Percentiles rank a stretch among this genome's conserved stretches.
Conservation (phyloP, 768 basidiomycete genomes). For the Leccinum boreale region DNA sequence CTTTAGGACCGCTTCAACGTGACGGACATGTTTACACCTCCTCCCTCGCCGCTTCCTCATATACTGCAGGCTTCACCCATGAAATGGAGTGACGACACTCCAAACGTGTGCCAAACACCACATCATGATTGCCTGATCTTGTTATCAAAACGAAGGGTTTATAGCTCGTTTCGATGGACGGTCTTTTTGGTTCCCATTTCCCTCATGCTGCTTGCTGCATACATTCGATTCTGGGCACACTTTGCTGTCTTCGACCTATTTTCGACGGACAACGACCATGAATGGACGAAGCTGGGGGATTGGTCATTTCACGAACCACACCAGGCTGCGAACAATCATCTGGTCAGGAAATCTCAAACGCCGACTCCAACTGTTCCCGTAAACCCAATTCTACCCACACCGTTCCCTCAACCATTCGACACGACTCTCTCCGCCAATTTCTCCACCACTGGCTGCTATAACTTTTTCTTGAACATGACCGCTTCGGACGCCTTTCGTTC, state of each 20-base stretch:
- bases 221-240: constrained; percentile 49
- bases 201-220: constrained; percentile 52
- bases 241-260: constrained; percentile 45
- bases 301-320: constrained; percentile 47
- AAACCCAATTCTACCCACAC: constrained; percentile 57
- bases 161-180: constrained; percentile 41
- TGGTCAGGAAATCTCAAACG: constrained; percentile 17
- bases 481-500: constrained; percentile 52
- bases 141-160: constrained; percentile 37
- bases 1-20: constrained; percentile 9
- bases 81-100: background rate
- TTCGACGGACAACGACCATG: constrained; percentile 21
- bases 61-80: constrained; percentile 5
- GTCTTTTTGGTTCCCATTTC: constrained; percentile 54
- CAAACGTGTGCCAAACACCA: constrained; percentile 2
- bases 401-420: constrained; percentile 78
- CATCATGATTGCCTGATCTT: background rate
- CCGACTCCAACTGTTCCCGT: constrained; percentile 25
- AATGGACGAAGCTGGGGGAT: constrained; percentile 26
- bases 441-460: constrained; percentile 57
- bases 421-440: constrained; percentile 62
- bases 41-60: constrained; percentile 38
- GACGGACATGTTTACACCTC: constrained; percentile 39
- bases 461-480: constrained; percentile 79
- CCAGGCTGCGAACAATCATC: constrained; percentile 11